A percentile compares a stretch with the other conserved stretches of the same genome.
Conservation (phyloP, 2,329 filamentous ascomycete species). For the Alternaria angustiovoidea region DNA sequence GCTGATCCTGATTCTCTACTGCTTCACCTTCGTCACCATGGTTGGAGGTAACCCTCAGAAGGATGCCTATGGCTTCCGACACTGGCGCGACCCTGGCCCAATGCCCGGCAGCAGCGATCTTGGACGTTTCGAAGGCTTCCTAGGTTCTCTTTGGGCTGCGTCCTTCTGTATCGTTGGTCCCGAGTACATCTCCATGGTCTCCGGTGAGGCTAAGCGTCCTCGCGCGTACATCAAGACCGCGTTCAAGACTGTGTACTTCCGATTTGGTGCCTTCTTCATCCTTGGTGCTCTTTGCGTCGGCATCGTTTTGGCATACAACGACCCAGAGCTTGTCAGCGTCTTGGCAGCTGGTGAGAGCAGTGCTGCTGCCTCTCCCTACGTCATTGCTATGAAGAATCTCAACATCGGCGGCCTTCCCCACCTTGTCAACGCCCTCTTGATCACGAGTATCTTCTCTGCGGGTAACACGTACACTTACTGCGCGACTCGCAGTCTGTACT, state of each 20-base stretch:
- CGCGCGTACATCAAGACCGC: constrained; percentile 57
- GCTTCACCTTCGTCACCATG: constrained; percentile 58
- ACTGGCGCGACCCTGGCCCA: constrained; percentile 53
- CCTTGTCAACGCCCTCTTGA: constrained; percentile 64
- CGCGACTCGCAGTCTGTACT: constrained; percentile 62
- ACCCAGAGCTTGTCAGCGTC: constrained; percentile 72
- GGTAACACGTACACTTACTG: constrained; percentile 65
- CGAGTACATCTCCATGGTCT: constrained; percentile 60
- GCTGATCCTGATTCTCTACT: constrained; percentile 56
- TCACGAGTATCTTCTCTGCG: constrained; percentile 65
- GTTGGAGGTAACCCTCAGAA: constrained; percentile 56
- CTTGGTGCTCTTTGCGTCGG: constrained; percentile 56
- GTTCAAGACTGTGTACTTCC: constrained; percentile 58
- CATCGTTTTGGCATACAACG: constrained; percentile 67
- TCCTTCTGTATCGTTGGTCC: constrained; percentile 59
- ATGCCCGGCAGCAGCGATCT: constrained; percentile 37
- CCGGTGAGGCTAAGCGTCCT: constrained; percentile 57
- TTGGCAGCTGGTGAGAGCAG: constrained; percentile 38
- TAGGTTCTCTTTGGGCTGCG: constrained; percentile 52
- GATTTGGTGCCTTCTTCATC: constrained; percentile 59
- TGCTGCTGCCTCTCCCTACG: constrained; percentile 68
- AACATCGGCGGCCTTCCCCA: constrained; percentile 63
- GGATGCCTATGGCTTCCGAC: constrained; percentile 54
- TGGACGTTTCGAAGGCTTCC: constrained; percentile 49
- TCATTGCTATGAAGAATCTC: constrained; percentile 67